Conservation (phyloP, 148 eudicot species). For the Persicaria maculosa region DNA sequence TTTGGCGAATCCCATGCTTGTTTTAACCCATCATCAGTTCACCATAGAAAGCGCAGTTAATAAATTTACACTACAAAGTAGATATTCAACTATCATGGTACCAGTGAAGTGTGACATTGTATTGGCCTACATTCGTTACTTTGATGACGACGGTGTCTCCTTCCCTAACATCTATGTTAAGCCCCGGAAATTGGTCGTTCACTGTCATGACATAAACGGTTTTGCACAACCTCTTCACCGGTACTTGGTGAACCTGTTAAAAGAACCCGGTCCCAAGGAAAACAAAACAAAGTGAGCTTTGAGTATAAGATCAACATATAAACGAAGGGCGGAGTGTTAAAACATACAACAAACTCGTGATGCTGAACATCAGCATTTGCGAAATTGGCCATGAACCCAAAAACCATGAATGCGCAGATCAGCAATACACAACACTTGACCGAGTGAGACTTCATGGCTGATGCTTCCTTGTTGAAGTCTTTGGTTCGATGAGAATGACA, state of each 20-base stretch:
- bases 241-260: conserved; percentile 55
- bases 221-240: conserved; percentile 68
- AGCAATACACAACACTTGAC: conserved; percentile 21
- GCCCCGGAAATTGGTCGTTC: conserved; percentile 90
- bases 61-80: too few relatives aligned
- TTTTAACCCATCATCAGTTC: not conserved
- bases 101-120: conserved; percentile 83
- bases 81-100: conserved; percentile 15
- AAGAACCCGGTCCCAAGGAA: not conserved
- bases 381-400: conserved; percentile 26
- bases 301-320: not conserved
- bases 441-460: conserved; percentile 30
- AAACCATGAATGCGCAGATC: conserved; percentile 19
- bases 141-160: conserved; percentile 69
- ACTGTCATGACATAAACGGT: conserved; percentile 57
- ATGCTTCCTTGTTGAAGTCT: too few relatives aligned
- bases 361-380: conserved; percentile 49
- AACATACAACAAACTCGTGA: conserved; percentile 60
- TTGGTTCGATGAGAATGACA: too few relatives aligned
- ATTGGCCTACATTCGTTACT: conserved; percentile 56
- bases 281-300: not conserved
- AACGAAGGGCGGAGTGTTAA: not conserved
- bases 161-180: conserved; percentile 51
- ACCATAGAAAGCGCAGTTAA: too few relatives aligned
- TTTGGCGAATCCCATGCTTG: conserved; percentile 87